Evolutionary conservation across 148 eudicot species (phyloP), one percentile per base, ranked within the genome.

Genomic region (Vaccinium macrocarpon): DNA sequence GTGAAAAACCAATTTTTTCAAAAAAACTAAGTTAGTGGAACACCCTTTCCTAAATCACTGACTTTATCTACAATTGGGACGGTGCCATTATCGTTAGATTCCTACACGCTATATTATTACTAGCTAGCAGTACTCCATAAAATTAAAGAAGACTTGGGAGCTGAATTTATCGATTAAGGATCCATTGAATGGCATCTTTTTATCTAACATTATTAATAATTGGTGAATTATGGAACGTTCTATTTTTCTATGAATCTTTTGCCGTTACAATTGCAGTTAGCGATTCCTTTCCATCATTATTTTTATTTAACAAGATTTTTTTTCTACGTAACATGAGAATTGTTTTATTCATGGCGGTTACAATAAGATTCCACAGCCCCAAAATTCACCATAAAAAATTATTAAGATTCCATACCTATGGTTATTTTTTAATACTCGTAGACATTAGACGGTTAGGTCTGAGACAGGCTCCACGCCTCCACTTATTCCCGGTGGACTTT

Each of bases 181-280:
- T 61, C 7, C 71, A 62, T 14, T 25, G 75, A 64, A 81, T 49
- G 25, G 42, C 83, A 81, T 81, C n/a, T 62, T 59, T 29, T 80
- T 19, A 32, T 9, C 8, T 0, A 23, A 23, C 11, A 61, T 38
- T 42, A 0, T 21, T 23, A 61, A 42, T 29, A 42, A 42, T 32
- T 80, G 4, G 66, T 12, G 18, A 80, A 16, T 9, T 59, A 42
- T 16, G 35, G 19, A 16, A 11, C 16, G 10, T 78, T 32, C 18
- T 12, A 15, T 55, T 55, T 56, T 19, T 52, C 68, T 56, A 66
- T 16, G 46, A 61, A 21, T 80, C 5, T 7, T 68, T 21, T 81
- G 9, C 23, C 16, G 74, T 61, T 38, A 42, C 1, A 19, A 79
- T 42, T 79, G 70, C 50, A 18, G 51, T 80, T 80, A 21, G 71